Conservation (phyloP, 805 yeast genomes). For the Cyberlindnera subsufficiens region DNA sequence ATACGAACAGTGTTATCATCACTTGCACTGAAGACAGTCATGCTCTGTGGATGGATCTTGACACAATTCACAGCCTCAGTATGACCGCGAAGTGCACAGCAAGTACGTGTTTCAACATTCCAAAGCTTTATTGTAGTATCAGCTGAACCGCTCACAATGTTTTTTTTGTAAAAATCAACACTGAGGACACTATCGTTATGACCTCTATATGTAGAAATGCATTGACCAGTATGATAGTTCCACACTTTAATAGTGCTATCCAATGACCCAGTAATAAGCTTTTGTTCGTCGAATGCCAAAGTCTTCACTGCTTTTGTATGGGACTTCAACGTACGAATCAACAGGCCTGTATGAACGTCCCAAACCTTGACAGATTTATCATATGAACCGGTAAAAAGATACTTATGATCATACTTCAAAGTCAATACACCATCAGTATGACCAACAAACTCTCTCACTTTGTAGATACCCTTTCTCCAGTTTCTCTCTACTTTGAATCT, state of each 20-base stretch:
- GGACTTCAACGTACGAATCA: conserved; percentile 75
- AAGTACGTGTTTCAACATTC: conserved; percentile 92
- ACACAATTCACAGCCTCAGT: conserved; percentile 89
- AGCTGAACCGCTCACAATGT: conserved; percentile 90
- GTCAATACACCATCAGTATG: conserved; percentile 89
- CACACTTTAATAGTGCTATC: conserved; percentile 92
- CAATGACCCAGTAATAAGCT: conserved; percentile 86
- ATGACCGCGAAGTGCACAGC: conserved; percentile 91
- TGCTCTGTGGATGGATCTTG: conserved; percentile 73
- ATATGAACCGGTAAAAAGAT: conserved; percentile 86
- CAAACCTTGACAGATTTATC: conserved; percentile 91
- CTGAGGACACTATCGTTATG: conserved; percentile 82
- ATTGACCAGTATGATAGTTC: conserved; percentile 93
- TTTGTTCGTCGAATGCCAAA: conserved; percentile 79
- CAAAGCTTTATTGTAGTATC: conserved; percentile 91
- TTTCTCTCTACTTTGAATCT: conserved; percentile 87
- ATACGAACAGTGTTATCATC: conserved; percentile 90
- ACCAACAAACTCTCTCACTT: conserved; percentile 60
- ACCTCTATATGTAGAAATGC: conserved; percentile 90
- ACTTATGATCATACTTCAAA: conserved; percentile 74
- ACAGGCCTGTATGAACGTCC: conserved; percentile 77
- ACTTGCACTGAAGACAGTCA: conserved; percentile 77
- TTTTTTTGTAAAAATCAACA: conserved; percentile 73
- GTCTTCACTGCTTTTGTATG: conserved; percentile 86
- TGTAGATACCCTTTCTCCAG: conserved; percentile 83